These are phyloP conservation scores for Cyberlindnera samutprakarnensis DNA, from an alignment of 805 yeast species.

Conservation along the genomic window DNA sequence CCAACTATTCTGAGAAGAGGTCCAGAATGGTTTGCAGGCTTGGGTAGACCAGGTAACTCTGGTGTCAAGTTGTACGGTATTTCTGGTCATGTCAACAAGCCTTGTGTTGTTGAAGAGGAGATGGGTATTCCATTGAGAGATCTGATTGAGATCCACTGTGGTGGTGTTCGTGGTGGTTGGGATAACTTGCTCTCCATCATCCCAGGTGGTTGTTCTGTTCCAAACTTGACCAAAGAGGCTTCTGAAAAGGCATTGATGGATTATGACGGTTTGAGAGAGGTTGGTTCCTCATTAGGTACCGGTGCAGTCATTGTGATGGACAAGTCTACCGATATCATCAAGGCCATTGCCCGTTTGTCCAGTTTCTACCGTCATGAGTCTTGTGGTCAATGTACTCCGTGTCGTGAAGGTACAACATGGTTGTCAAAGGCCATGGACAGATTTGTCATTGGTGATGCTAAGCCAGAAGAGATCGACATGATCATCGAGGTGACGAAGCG, in stretches of 20 bases:
- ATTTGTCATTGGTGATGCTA: conserved; percentile 71
- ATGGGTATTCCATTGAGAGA: conserved; percentile 85
- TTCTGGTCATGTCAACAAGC: conserved; percentile 87
- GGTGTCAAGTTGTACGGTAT: conserved; percentile 84
- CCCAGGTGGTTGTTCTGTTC: conserved; percentile 90
- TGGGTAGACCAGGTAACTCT: conserved; percentile 79
- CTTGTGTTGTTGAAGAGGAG: conserved; percentile 90
- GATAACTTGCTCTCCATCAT: conserved; percentile 81
- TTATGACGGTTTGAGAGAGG: conserved; percentile 79
- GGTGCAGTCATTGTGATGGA: conserved; percentile 92
- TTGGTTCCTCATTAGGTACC: conserved; percentile 83
- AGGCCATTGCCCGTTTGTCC: conserved; percentile 80
- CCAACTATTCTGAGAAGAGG: conserved; percentile 89
- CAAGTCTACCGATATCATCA: conserved; percentile 75
- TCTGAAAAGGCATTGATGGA: conserved; percentile 77
- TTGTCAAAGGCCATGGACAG: conserved; percentile 78
- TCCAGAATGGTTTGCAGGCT: conserved; percentile 76
- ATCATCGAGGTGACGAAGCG: conserved; percentile 78
- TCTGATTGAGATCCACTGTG: conserved; percentile 81
- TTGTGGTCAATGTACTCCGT: conserved; percentile 93
- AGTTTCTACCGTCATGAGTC: conserved; percentile 88
- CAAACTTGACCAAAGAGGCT: conserved; percentile 60
- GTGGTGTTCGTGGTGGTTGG: conserved; percentile 91
- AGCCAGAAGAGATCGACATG: conserved; percentile 75
- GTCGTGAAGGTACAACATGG: conserved; percentile 92